Conservation (phyloP, 2,329 filamentous ascomycete genomes). For the Trichoderma polysporum region DNA sequence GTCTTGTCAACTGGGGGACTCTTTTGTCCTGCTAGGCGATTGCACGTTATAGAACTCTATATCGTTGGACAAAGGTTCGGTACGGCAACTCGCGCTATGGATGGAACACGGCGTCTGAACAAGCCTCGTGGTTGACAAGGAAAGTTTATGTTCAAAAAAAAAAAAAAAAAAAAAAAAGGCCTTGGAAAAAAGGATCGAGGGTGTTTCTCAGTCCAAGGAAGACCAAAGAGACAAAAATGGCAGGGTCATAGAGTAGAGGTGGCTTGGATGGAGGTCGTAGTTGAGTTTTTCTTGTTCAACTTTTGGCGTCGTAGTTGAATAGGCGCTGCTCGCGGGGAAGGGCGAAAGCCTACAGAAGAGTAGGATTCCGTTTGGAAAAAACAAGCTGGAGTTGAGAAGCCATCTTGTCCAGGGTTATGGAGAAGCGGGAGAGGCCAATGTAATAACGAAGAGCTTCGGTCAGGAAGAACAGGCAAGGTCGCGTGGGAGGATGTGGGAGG, state of each 20-base stretch:
- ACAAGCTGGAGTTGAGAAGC: conserved; percentile 25
- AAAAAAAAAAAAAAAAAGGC: too few relatives aligned
- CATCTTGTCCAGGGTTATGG: conserved; percentile 25
- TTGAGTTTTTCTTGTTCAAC: not conserved
- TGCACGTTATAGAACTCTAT: not conserved
- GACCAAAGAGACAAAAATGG: not conserved
- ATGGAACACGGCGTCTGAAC: not conserved
- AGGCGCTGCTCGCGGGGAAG: conserved; percentile 18
- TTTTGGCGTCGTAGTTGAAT: not conserved
- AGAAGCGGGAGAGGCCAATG: conserved; percentile 9
- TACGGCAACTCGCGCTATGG: not conserved
- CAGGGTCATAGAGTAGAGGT: not conserved
- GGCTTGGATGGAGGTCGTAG: not conserved
- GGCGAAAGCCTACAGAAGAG: conserved; percentile 24
- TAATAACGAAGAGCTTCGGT: conserved; percentile 16
- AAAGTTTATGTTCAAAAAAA: not conserved
- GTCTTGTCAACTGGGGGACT: not conserved
- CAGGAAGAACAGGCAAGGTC: conserved; percentile 21
- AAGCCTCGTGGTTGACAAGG: not conserved
- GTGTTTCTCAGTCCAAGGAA: not conserved
- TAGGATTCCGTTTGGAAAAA: conserved; percentile 24
- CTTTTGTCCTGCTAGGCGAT: not conserved
- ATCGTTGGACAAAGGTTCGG: not conserved
- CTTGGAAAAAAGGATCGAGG: not conserved
- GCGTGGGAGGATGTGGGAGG: conserved; percentile 21